Evolutionary conservation across 805 yeast species (phyloP).

Genomic region (Zygotorulaspora sp.): DNA sequence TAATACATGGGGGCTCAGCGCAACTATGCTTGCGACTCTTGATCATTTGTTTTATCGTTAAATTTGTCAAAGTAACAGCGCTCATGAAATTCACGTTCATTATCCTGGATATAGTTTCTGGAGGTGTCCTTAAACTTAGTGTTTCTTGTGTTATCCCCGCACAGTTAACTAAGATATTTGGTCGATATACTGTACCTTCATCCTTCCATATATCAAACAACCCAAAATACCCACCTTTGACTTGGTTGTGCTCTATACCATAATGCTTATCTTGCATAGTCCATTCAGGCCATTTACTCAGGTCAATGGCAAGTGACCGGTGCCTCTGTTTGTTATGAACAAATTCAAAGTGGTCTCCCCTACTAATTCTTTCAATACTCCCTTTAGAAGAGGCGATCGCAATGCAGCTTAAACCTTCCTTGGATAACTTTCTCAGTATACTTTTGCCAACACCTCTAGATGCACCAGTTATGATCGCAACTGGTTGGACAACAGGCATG

Average conservation of each 20-base stretch:
- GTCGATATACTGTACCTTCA: constrained; percentile 12
- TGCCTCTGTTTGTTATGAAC: constrained; percentile 19
- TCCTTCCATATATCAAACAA: constrained; percentile 11
- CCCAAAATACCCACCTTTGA: neutral
- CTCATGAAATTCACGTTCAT: constrained; percentile 31
- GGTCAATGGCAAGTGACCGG: constrained; percentile 28
- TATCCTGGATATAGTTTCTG: constrained; percentile 16
- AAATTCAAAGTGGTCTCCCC: constrained; percentile 13
- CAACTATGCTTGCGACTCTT: constrained; percentile 11
- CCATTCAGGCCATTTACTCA: constrained; percentile 32
- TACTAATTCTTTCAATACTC: constrained; percentile 10
- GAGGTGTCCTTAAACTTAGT: constrained; percentile 19
- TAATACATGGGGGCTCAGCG: constrained; percentile 11
- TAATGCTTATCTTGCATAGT: constrained; percentile 4
- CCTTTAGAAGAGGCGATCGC: constrained; percentile 24
- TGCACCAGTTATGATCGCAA: constrained; percentile 41
- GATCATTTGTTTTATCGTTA: constrained; percentile 23
- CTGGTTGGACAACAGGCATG: constrained; percentile 16
- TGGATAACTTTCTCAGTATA: constrained; percentile 28
- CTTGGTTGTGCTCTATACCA: constrained; percentile 16
- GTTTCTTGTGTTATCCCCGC: constrained; percentile 33
- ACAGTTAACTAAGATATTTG: constrained; percentile 29
- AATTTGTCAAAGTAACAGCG: constrained; percentile 23
- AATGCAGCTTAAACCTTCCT: constrained; percentile 27
- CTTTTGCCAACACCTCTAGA: constrained; percentile 42